These are phyloP conservation scores for Ustilago xerochloae DNA, from an alignment of 1,284 basidiomycete genomes.

Conservation along the genomic window DNA sequence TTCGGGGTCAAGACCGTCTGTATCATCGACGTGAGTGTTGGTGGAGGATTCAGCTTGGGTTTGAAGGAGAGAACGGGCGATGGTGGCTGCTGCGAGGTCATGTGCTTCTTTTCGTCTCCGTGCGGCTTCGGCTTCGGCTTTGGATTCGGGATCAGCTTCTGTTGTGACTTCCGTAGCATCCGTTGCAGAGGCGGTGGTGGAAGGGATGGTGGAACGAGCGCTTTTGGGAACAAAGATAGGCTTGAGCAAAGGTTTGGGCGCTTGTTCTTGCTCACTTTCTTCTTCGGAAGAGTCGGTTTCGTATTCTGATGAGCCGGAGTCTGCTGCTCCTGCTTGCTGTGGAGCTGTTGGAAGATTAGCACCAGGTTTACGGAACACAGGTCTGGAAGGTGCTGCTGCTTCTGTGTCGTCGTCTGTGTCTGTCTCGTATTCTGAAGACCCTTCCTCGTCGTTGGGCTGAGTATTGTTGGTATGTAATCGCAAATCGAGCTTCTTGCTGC, in stretches of 20 bases:
- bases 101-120: slow-evolving; percentile 80
- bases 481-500: slow-evolving; percentile 37
- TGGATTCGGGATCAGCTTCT: slow-evolving; percentile 69
- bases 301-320: slow-evolving; percentile 69
- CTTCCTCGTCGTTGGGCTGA: neutral
- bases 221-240: slow-evolving; percentile 92
- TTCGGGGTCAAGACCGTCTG: slow-evolving; percentile 88
- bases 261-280: slow-evolving; percentile 69
- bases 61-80: slow-evolving; percentile 84
- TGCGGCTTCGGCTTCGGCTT: slow-evolving; percentile 77
- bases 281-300: slow-evolving; percentile 72
- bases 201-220: slow-evolving; percentile 62
- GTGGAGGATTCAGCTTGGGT: slow-evolving; percentile 83
- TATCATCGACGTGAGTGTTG: slow-evolving; percentile 87
- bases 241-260: slow-evolving; percentile 75
- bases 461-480: slow-evolving; percentile 4
- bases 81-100: slow-evolving; percentile 86
- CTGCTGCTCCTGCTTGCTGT: neutral
- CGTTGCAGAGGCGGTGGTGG: no score
- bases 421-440: slow-evolving; percentile 70
- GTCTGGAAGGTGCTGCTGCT: slow-evolving; percentile 30
- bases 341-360: neutral
- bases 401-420: slow-evolving; percentile 73
- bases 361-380: slow-evolving; percentile 44
- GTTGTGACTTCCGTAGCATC: slow-evolving; percentile 13